These are phyloP conservation scores for Ceratobasidium theobromae DNA, from an alignment of 1,284 basidiomycete genomes.

Conservation along the genomic window DNA sequence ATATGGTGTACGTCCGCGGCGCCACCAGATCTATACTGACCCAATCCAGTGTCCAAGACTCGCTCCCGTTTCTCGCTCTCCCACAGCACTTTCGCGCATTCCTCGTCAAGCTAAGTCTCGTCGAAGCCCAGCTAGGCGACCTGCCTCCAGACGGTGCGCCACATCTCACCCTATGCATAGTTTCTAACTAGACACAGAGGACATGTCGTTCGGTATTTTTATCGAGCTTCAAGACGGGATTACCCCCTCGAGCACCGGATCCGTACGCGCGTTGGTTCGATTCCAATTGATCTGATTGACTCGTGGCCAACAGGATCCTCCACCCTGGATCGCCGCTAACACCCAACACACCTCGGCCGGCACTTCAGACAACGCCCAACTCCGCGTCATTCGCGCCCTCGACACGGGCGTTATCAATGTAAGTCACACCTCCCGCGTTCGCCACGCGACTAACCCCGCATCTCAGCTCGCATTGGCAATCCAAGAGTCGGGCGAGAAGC, in stretches of 20 bases:
- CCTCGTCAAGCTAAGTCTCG: conserved; percentile 77
- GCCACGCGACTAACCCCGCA: conserved; percentile 27
- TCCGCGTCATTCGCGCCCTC: conserved; percentile 71
- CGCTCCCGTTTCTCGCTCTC: conserved; percentile 63
- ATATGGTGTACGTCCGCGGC: conserved; percentile 44
- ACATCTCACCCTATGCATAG: not conserved
- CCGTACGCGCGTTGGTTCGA: conserved; percentile 41
- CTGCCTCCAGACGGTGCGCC: conserved; percentile 51
- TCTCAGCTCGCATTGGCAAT: conserved; percentile 68
- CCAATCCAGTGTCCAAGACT: conserved; percentile 60
- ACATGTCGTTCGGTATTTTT: conserved; percentile 79
- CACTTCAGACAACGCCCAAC: conserved; percentile 57
- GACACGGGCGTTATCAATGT: conserved; percentile 87
- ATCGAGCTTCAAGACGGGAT: conserved; percentile 76
- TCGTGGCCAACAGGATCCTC: conserved; percentile 51
- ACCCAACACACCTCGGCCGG: conserved; percentile 64
- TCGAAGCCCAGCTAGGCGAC: conserved; percentile 74
- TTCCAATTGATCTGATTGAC: not conserved
- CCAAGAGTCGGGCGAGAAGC: conserved; percentile 74
- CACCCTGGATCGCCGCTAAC: conserved; percentile 74
- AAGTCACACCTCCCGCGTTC: conserved; percentile 40
- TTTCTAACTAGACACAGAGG: conserved; percentile 49
- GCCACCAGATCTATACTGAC: no score
- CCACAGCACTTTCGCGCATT: conserved; percentile 82
- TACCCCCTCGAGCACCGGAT: conserved; percentile 57